A percentile compares a stretch with the other conserved stretches of the same genome.
Evolutionary conservation across 352 stramenopile species (phyloP).

Genomic region (Globisporangium solare): DNA sequence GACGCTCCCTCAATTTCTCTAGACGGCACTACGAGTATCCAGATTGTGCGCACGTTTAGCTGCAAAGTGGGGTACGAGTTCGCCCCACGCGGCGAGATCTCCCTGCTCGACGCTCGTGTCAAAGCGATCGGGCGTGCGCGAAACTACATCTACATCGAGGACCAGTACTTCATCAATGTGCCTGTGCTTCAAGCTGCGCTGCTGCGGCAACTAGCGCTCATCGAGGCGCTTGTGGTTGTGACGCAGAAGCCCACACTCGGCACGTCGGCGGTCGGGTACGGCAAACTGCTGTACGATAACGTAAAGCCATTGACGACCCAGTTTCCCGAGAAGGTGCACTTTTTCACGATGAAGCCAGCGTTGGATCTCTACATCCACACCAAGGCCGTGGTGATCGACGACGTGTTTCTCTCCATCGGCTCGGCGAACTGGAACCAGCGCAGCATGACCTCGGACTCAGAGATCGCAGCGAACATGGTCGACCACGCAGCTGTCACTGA

Average conservation of each 20-base stretch:
- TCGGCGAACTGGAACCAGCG: too few species aligned
- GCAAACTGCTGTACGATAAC: slow-evolving; percentile 36
- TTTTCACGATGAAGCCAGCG: slow-evolving; percentile 15
- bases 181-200: slow-evolving; percentile 23
- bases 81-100: slow-evolving; percentile 27
- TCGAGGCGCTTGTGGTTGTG: slow-evolving; percentile 25
- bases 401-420: too few species aligned
- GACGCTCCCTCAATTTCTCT: not conserved
- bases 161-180: slow-evolving; percentile 48
- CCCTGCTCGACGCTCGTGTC: slow-evolving; percentile 23
- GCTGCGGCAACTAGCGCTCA: slow-evolving; percentile 21
- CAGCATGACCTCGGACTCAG: too few species aligned
- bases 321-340: slow-evolving; percentile 32
- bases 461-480: too few species aligned
- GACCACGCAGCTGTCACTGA: too few species aligned
- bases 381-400: slow-evolving; percentile 32
- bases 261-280: slow-evolving; percentile 22
- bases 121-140: slow-evolving; percentile 31
- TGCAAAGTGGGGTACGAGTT: slow-evolving; percentile 30
- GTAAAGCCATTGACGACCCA: slow-evolving; percentile 23
- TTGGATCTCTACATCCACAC: slow-evolving; percentile 47
- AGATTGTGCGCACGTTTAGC: slow-evolving; percentile 38
- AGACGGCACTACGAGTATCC: slow-evolving; percentile 13
- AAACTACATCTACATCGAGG: slow-evolving; percentile 43
- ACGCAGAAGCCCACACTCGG: slow-evolving; percentile 15